These are phyloP conservation scores for Dactylellina parvicollis DNA, from an alignment of 2,329 filamentous ascomycete genomes.

Conservation along the genomic window DNA sequence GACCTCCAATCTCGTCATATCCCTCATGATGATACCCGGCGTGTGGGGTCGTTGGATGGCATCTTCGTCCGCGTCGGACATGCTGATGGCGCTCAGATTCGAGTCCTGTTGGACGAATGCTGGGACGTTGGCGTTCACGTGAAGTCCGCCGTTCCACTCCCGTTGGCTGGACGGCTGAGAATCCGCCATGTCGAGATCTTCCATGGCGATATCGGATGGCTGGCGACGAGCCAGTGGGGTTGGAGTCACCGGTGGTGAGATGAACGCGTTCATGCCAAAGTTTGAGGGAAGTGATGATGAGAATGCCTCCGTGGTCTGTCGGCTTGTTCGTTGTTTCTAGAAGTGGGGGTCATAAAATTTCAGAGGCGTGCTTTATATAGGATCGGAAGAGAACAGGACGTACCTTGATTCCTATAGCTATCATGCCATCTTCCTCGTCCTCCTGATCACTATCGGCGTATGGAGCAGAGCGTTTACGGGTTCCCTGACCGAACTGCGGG, in stretches of 20 bases:
- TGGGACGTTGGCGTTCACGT: constrained; percentile 9
- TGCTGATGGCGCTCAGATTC: constrained; percentile 31
- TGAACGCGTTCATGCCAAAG: constrained; percentile 50
- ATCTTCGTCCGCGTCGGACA: constrained; percentile 24
- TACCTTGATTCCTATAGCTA: constrained; percentile 29
- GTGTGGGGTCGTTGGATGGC: constrained; percentile 32
- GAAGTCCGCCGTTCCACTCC: constrained; percentile 15
- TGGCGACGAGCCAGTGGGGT: constrained; percentile 31
- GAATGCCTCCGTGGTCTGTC: background rate
- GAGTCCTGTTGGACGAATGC: constrained; percentile 41
- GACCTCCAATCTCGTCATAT: constrained; percentile 47
- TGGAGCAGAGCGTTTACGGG: constrained; percentile 37
- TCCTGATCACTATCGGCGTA: constrained; percentile 49
- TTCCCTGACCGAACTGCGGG: constrained; percentile 19
- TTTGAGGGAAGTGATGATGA: constrained; percentile 16
- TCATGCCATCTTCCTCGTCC: constrained; percentile 34
- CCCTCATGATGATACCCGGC: constrained; percentile 50
- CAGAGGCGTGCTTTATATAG: background rate
- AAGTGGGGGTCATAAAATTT: background rate
- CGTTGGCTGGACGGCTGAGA: constrained; percentile 32
- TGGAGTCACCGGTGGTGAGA: constrained; percentile 41
- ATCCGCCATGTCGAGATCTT: constrained; percentile 44
- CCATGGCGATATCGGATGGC: constrained; percentile 39
- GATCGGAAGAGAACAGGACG: background rate
- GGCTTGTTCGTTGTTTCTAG: constrained; percentile 35